Evolutionary conservation across 768 basidiomycete genomes (phyloP), one percentile per base, ranked within the genome.

Genomic region (Tulasnella sp.): DNA sequence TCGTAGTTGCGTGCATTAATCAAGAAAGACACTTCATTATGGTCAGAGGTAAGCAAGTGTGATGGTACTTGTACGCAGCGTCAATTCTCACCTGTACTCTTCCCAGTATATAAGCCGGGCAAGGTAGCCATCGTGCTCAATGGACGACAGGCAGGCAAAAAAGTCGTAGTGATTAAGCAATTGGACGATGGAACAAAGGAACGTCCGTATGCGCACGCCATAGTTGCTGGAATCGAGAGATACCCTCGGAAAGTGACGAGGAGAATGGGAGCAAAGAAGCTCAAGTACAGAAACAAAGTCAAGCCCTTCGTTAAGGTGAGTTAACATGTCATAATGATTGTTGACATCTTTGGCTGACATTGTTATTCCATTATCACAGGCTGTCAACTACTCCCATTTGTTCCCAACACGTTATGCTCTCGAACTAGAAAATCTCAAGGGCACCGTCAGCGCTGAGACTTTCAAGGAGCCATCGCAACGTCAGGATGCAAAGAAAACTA

Each of bases 281-380:
- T 98, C 59, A 78, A 83, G 59, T 76, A 74, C 71, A 77, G 95
- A 72, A 90, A 81, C 72, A 93, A 91, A 72, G 83, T 99, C 70
- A 99, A 99, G 78, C 95, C 95, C 59, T 99, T 99, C 71, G 90
- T 99, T 77, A 98, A 99, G 80, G 92, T 90, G 60, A 60, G 76
- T 68, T 22, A 29, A 22, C 7, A 24, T 44, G 22, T 28, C 8
- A 37, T n/a, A 27, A 22, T 53, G 16, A 34, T 25, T 5, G 13
- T 35, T 25, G 33, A 34, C 25, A 31, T 4, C 27, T 37, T 24
- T 32, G 12, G 19, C 35, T 45, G 39, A 42, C 43, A 33, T 33
- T 24, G 56, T 16, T 33, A 32, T 24, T 37, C 15, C 39, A 22
- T n/a, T 3, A 15, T 4, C 45, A 33, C 53, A 93, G 91, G 73